Percentiles rank a stretch among this genome's conserved stretches.
These are phyloP conservation scores for Nigrograna mackinnonii DNA, from an alignment of 2,329 filamentous ascomycete genomes.

Conservation along the genomic window DNA sequence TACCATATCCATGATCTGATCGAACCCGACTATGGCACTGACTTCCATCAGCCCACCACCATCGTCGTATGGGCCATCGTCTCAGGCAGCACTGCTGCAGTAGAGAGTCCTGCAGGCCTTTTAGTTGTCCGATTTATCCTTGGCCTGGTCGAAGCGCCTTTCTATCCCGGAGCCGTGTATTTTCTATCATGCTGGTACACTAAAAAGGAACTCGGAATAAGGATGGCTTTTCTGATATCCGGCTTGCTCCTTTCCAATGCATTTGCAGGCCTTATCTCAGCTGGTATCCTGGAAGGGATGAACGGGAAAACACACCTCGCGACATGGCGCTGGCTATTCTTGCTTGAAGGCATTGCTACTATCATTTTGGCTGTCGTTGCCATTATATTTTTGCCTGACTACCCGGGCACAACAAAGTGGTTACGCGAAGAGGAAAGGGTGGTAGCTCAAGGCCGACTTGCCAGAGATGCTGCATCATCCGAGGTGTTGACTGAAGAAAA, in stretches of 20 bases:
- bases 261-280: background rate
- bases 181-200: constrained; percentile 57
- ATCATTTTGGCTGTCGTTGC: background rate
- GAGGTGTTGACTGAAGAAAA: constrained; percentile 7
- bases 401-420: background rate
- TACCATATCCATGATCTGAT: background rate
- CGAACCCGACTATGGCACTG: background rate
- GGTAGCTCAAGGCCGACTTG: constrained; percentile 5
- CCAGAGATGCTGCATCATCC: background rate
- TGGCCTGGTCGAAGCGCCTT: constrained; percentile 1
- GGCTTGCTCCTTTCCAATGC: constrained; percentile 54
- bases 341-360: background rate
- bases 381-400: background rate
- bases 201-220: constrained; percentile 51
- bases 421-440: constrained; percentile 4
- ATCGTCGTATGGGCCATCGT: constrained; percentile 1
- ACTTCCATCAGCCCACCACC: background rate
- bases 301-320: background rate
- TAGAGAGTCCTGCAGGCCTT: background rate
- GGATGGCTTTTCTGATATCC: constrained; percentile 54
- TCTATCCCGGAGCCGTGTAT: constrained; percentile 2
- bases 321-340: background rate
- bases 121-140: background rate
- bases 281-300: background rate
- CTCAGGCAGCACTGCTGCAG: background rate